Evolutionary conservation across 257 asterid species (phyloP), one percentile per base, ranked within the genome.

Genomic region (Sherardia arvensis): DNA sequence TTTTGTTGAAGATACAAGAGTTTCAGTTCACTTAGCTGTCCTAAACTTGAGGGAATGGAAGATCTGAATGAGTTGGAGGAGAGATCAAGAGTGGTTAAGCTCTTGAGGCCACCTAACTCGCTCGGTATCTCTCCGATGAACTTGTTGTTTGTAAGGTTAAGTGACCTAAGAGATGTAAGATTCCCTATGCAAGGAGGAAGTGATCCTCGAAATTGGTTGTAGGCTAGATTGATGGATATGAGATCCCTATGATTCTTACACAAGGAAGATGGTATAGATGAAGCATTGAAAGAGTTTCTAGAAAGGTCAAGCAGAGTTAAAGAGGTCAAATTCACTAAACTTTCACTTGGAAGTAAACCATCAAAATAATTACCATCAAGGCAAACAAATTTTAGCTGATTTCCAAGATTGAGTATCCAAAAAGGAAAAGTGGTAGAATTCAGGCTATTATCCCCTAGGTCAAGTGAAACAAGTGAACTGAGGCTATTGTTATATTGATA

Each of bases 251-350:
- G 61, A 26, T 55, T 43, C 0, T 43, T 14, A 26, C 33, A 55
- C 61, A 55, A 4, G 4, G 61, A 55, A 12, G 21, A 25, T 10
- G 61, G 34, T 11, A 55, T 25, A 22, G 65, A 61, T 25, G 61
- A 25, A 22, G 65, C 15, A 61, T 23, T 36, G 7, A 61, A 61
- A n/a, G 18, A 21, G 53, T 36, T 61, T 1, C 21, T 8, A 21
- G 65, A 61, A 61, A 61, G 51, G 51, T 61, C 65, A 22, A 61
- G 33, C n/a, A 12, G 7, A 33, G 51, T 61, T 18, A 57, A 7
- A 15, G 62, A 57, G 43, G 40, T 57, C 22, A 57, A 28, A 15
- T 57, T 57, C 4, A 7, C 36, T 0, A 57, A 57, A 3, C 12
- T 15, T 38, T 38, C 47, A 20, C 22, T 29, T 14, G 62, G 62